Conservation (phyloP, 371 early-diverging fungal species). For the Amoeboaphelidium protococcarum region DNA sequence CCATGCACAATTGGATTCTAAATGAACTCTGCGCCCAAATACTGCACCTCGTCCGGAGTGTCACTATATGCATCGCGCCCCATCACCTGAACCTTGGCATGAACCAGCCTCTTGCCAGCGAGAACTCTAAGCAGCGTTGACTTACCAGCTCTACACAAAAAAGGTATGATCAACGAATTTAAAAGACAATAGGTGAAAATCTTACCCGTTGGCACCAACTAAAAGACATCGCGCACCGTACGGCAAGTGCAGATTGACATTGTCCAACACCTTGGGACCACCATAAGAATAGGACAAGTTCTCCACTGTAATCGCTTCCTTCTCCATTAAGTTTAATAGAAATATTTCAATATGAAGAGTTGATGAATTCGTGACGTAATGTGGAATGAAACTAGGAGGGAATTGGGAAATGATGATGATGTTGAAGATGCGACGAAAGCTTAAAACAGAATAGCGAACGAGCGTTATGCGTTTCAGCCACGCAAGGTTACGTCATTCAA, state of each 20-base stretch:
- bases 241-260: conserved; percentile 20
- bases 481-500: too few species aligned
- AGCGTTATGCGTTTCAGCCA: background rate
- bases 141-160: conserved; percentile 28
- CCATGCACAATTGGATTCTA: conserved; percentile 16
- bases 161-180: background rate
- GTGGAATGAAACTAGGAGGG: background rate
- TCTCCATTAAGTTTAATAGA: too few species aligned
- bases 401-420: background rate
- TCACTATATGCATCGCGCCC: conserved; percentile 37
- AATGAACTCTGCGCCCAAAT: conserved; percentile 59
- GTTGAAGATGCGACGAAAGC: background rate
- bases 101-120: conserved; percentile 37
- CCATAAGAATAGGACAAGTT: conserved; percentile 29
- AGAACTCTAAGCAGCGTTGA: conserved; percentile 31
- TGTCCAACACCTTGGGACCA: conserved; percentile 22
- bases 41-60: conserved; percentile 33
- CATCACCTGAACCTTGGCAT: conserved; percentile 20
- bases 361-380: background rate
- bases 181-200: background rate
- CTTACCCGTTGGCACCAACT: conserved; percentile 13
- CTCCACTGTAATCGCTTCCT: conserved; percentile 9
- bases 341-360: too few species aligned
- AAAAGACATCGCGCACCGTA: conserved; percentile 30
- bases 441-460: background rate